phyloP scores from a whole-genome alignment of 78 protist species.

The Mastigamoeba balamuthi region DNA sequence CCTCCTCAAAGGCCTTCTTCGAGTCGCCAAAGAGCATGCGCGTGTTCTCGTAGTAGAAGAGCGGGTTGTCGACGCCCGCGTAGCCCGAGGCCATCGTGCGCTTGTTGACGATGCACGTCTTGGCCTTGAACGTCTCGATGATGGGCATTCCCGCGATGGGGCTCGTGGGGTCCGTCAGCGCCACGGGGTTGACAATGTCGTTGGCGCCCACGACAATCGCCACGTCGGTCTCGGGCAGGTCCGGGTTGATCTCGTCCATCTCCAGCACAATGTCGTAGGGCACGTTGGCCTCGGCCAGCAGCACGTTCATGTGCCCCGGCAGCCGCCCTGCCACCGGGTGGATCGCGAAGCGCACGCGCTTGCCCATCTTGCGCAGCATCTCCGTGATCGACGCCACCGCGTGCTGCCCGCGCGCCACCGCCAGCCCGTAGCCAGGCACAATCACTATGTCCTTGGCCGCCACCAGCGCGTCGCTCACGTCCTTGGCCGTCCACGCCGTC shows the following conservation, averaged over 20 bases:
- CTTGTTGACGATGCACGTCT: constrained; percentile 82
- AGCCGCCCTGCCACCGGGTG: constrained; percentile 96
- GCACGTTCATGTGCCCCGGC: constrained; percentile 95
- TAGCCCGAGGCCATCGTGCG: constrained; percentile 92
- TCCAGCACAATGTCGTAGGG: constrained; percentile 95
- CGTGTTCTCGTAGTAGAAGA: constrained; percentile 87
- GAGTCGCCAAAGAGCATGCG: constrained; percentile 95
- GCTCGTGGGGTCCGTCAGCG: constrained; percentile 87
- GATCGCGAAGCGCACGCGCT: constrained; percentile 72
- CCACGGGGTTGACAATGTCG: constrained; percentile 96
- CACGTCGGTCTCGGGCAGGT: constrained; percentile 62
- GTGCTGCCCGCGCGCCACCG: constrained; percentile 87
- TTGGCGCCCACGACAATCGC: constrained; percentile 81
- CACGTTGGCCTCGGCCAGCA: constrained; percentile 93
- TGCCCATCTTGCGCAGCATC: constrained; percentile 42
- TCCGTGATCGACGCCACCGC: constrained; percentile 71
- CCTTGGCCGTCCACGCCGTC: too few species aligned
- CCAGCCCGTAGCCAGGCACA: constrained; percentile 98
- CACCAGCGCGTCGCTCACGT: not conserved
- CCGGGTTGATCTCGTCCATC: constrained; percentile 95
- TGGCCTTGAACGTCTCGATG: constrained; percentile 78
- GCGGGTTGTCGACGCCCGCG: constrained; percentile 90
- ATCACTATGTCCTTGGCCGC: constrained; percentile 61
- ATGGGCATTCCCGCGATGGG: constrained; percentile 97
- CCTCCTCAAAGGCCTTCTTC: constrained; percentile 47